Percentiles rank a stretch among this genome's conserved stretches.
Conservation (phyloP, 129 eudicot genomes). For the Chrysanthemum makinoi region DNA sequence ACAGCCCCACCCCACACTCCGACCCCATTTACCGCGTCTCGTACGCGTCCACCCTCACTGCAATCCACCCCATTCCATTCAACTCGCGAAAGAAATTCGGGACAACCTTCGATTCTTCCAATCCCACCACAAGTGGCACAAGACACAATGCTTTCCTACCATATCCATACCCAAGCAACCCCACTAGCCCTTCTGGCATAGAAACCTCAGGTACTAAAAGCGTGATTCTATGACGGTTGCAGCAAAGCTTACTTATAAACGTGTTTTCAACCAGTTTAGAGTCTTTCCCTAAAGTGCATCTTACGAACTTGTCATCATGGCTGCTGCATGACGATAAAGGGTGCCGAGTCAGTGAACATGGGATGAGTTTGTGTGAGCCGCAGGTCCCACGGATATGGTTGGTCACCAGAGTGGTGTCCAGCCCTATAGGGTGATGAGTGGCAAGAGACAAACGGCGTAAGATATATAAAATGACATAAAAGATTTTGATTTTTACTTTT, state of each 20-base stretch:
- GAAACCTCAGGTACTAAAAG: conserved; percentile 50
- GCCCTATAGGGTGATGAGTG: conserved; percentile 48
- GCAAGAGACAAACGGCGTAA: conserved; percentile 67
- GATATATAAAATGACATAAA: not conserved
- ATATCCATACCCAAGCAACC: conserved; percentile 51
- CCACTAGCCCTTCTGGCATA: conserved; percentile 62
- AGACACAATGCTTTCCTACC: conserved; percentile 67
- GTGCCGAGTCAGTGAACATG: conserved; percentile 41
- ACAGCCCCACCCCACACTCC: conserved; percentile 42
- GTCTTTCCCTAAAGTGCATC: conserved; percentile 75
- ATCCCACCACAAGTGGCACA: conserved; percentile 71
- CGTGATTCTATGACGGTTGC: conserved; percentile 41
- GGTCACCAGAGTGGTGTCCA: conserved; percentile 90
- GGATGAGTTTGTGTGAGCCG: conserved; percentile 51
- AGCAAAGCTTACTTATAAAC: conserved; percentile 38
- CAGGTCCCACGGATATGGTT: conserved; percentile 62
- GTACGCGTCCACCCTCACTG: conserved; percentile 60
- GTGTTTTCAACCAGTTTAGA: conserved; percentile 42
- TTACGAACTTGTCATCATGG: conserved; percentile 38
- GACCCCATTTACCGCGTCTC: conserved; percentile 81
- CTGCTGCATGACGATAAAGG: conserved; percentile 36
- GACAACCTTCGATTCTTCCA: conserved; percentile 77
- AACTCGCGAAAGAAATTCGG: conserved; percentile 48
- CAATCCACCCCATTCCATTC: conserved; percentile 51
- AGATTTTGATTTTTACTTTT: too few relatives aligned